Percentiles rank a stretch among this genome's conserved stretches.
phyloP scores from a whole-genome alignment of 306 rosid genomes.

The Alnus rubra region DNA sequence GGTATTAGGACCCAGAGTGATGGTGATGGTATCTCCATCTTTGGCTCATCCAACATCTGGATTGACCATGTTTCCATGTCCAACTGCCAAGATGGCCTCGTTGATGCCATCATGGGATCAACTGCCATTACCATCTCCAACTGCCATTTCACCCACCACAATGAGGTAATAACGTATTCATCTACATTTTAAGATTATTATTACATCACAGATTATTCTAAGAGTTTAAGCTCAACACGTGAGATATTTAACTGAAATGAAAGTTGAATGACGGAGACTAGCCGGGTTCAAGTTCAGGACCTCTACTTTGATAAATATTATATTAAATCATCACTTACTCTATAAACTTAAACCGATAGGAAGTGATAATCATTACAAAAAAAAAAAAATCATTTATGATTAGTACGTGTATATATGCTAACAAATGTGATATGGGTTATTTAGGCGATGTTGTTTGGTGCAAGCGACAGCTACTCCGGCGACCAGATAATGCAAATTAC shows the following conservation, averaged over 20 bases:
- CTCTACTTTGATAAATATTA: too few relatives aligned
- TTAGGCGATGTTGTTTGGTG: slow-evolving; percentile 85
- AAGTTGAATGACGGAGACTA: too few relatives aligned
- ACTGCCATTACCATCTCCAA: slow-evolving; percentile 87
- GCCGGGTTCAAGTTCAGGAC: too few relatives aligned
- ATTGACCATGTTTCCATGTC: slow-evolving; percentile 83
- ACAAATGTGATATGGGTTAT: background rate
- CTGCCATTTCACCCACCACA: slow-evolving; percentile 68
- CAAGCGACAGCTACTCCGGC: slow-evolving; percentile 29
- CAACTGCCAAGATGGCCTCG: slow-evolving; percentile 53
- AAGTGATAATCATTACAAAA: too few relatives aligned
- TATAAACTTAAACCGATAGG: too few relatives aligned
- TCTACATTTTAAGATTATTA: background rate
- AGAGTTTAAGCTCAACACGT: too few relatives aligned
- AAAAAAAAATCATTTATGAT: too few relatives aligned
- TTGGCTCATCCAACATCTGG: slow-evolving; percentile 70
- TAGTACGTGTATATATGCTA: too few relatives aligned
- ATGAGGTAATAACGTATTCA: slow-evolving; percentile 38
- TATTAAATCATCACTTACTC: too few relatives aligned
- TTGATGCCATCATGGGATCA: slow-evolving; percentile 76
- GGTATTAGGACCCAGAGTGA: slow-evolving; percentile 66
- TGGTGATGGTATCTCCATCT: slow-evolving; percentile 85
- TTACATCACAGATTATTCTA: too few relatives aligned
- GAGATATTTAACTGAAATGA: too few relatives aligned
- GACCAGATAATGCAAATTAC: slow-evolving; percentile 78